These are phyloP conservation scores for Cercophora scortea DNA, from an alignment of 495 filamentous ascomycete species.

Conservation along the genomic window DNA sequence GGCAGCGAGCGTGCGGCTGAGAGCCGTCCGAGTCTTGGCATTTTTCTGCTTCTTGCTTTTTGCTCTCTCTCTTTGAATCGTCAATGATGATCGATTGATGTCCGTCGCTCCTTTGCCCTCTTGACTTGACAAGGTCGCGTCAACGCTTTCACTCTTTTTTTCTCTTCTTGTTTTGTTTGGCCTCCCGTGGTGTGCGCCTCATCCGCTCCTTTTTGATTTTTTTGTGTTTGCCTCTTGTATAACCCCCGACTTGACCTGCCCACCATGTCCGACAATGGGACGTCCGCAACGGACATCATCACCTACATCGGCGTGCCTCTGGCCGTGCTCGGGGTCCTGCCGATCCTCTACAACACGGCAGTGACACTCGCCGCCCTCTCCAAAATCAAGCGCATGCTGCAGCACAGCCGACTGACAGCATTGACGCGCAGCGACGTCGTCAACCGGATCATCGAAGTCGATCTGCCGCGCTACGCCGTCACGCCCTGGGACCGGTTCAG, in stretches of 20 bases:
- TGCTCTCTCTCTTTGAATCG: neutral
- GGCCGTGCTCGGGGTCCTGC: constrained; percentile 58
- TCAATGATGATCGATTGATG: neutral
- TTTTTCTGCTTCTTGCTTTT: neutral
- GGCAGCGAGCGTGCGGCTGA: constrained; percentile 1
- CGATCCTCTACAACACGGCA: constrained; percentile 56
- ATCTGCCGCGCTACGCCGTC: constrained; percentile 55
- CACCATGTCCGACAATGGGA: neutral
- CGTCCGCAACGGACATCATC: constrained; percentile 33
- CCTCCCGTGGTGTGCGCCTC: too few relatives aligned
- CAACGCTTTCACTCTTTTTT: neutral
- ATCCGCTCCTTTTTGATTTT: too few relatives aligned
- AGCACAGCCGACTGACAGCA: constrained; percentile 43
- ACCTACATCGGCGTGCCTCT: constrained; percentile 55
- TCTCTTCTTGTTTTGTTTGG: neutral
- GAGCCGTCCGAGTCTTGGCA: neutral
- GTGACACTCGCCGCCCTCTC: constrained; percentile 45
- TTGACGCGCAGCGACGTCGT: constrained; percentile 55
- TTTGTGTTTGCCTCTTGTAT: too few relatives aligned
- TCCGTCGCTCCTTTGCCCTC: neutral
- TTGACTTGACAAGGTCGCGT: neutral
- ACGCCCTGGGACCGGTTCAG: constrained; percentile 49
- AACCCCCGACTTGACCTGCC: too few relatives aligned
- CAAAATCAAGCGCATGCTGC: constrained; percentile 48
- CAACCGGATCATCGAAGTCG: constrained; percentile 58